phyloP scores from a whole-genome alignment of 2,329 filamentous ascomycete species.

The Alternaria ethzedia region DNA sequence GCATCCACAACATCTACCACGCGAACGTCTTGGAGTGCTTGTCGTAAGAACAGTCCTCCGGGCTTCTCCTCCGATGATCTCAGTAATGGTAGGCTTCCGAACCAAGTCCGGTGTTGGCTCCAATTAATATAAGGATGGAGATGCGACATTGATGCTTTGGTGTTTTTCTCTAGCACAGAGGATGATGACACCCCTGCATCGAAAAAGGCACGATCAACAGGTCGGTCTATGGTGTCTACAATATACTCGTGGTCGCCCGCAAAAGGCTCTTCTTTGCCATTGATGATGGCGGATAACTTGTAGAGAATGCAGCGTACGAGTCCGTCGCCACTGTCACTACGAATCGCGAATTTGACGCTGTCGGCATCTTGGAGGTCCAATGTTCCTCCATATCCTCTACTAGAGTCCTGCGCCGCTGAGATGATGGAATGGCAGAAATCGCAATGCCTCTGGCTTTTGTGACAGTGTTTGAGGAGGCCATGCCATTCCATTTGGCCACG shows the following conservation, averaged over 20 bases:
- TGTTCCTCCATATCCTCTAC: background rate
- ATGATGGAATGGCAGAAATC: background rate
- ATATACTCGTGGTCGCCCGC: background rate
- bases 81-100: background rate
- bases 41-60: background rate
- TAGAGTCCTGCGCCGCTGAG: background rate
- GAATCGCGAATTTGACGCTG: background rate
- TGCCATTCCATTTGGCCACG: background rate
- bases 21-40: background rate
- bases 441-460: background rate
- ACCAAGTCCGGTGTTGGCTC: background rate
- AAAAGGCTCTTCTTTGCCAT: background rate
- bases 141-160: background rate
- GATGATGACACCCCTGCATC: background rate
- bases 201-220: background rate
- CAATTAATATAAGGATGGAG: background rate
- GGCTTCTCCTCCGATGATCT: background rate
- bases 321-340: background rate
- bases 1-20: constrained; percentile 3
- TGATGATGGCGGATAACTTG: background rate
- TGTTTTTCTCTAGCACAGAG: background rate
- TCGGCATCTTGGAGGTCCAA: background rate
- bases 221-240: background rate
- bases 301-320: background rate
- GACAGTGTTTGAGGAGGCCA: background rate